Conservation (phyloP, 345 rosid genomes). For the Acer campestre region DNA sequence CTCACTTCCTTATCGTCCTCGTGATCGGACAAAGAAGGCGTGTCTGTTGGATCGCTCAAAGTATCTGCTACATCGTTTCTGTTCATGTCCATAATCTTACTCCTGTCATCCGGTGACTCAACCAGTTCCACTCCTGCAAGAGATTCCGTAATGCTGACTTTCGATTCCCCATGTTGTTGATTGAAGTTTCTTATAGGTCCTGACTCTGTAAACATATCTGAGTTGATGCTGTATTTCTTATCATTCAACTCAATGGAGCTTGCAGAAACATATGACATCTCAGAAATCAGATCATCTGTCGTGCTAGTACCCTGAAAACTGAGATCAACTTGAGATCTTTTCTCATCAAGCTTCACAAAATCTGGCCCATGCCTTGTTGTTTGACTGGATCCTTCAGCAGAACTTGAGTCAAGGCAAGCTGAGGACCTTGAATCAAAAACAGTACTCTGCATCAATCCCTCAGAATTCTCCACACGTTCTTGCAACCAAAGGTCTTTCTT, state of each 20-base stretch:
- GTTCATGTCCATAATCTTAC: no score
- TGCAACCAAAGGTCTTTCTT: constrained; percentile 29
- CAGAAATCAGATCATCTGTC: constrained; percentile 38
- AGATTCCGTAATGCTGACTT: neutral
- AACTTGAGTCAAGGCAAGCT: constrained; percentile 19
- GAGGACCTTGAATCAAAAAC: constrained; percentile 30
- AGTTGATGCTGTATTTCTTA: constrained; percentile 30
- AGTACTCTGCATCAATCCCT: constrained; percentile 23
- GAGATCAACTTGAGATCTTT: constrained; percentile 15
- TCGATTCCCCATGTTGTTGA: neutral
- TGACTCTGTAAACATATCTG: constrained; percentile 31
- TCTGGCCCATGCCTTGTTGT: constrained; percentile 17
- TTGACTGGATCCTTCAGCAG: constrained; percentile 27
- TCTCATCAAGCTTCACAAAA: constrained; percentile 28
- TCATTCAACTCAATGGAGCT: constrained; percentile 40
- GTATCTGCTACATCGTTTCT: neutral
- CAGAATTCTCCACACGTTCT: constrained; percentile 28
- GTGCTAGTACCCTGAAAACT: constrained; percentile 10
- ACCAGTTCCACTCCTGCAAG: constrained; percentile 13
- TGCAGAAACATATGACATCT: constrained; percentile 46
- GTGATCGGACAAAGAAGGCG: constrained; percentile 3
- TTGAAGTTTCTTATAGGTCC: constrained; percentile 22
- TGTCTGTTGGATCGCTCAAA: constrained; percentile 4
- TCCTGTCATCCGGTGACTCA: neutral
- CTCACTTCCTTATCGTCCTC: constrained; percentile 46